Evolutionary conservation across 1,284 basidiomycete genomes (phyloP), one percentile per base, ranked within the genome.

Genomic region (Sphaerobolus stellatus): DNA sequence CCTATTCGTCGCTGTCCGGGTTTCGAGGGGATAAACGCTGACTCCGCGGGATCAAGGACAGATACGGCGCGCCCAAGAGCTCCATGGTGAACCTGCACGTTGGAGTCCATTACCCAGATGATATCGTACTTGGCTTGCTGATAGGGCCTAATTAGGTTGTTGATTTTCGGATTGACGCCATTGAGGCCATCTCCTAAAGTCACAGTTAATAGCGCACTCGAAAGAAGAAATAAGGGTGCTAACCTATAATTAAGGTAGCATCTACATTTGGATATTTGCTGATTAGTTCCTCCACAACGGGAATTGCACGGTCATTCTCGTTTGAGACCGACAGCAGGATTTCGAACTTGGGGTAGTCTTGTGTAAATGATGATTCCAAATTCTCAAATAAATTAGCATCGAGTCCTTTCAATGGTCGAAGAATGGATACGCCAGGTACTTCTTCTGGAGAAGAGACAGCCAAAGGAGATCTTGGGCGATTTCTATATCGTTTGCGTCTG

Each of bases 161-260:
- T 98, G 65, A 99, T 88, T 76, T 99, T 99, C 1, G 97, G 97
- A 66, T 99, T 99, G 36, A 94, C 88, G 2, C 96, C 95, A 18
- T 96, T 82, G 30, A 77, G 64, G 55, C 90, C 84, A 64, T 87
- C 83, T 28, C 88, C 88, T 88, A 59, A 27, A 57, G 27, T 55
- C 41, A 49, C 25, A 28, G 16, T 20, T 34, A 24, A n/a, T 25
- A 11, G 8, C 28, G 31, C 22, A 20, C 33, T 24, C 54, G 20
- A 46, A 41, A 18, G 20, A 38, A 48, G 27, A 51, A 52, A 29
- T 24, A 27, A 40, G n/a, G 51, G 27, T 20, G 70, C 86, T 62
- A 66, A 92, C 94, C 89, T 56, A 93, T 81, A 53, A 94, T 75
- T 18, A 95, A 72, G 54, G 78, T 80, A 3, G 88, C 83, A 54